Conservation (phyloP, 2,329 filamentous ascomycete species). For the Fusarium sterilihyphosum region DNA sequence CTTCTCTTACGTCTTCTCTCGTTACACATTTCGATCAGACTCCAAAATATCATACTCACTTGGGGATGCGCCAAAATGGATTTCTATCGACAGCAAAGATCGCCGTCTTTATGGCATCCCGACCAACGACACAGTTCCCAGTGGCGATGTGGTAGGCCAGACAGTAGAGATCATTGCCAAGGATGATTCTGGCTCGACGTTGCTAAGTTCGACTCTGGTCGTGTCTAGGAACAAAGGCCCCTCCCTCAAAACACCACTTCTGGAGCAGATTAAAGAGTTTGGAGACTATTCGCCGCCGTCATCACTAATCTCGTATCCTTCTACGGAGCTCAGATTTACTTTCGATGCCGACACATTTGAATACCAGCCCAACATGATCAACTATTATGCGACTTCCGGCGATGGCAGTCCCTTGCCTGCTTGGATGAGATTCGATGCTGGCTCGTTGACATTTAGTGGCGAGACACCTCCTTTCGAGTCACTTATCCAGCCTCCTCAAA, state of each 20-base stretch:
- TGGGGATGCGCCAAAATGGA: slow-evolving; percentile 74
- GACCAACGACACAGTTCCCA: slow-evolving; percentile 56
- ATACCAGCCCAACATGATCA: slow-evolving; percentile 60
- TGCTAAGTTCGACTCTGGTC: slow-evolving; percentile 75
- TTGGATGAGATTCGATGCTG: slow-evolving; percentile 80
- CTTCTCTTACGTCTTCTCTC: slow-evolving; percentile 78
- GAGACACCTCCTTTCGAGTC: slow-evolving; percentile 72
- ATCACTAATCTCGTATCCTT: slow-evolving; percentile 65
- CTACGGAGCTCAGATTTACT: slow-evolving; percentile 61
- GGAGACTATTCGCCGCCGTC: slow-evolving; percentile 70
- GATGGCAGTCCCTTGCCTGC: slow-evolving; percentile 86
- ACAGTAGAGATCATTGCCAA: slow-evolving; percentile 75
- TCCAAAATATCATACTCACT: slow-evolving; percentile 75
- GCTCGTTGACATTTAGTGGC: slow-evolving; percentile 74
- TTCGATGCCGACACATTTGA: slow-evolving; percentile 72
- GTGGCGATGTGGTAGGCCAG: slow-evolving; percentile 65
- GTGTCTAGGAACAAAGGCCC: slow-evolving; percentile 70
- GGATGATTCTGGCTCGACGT: slow-evolving; percentile 70
- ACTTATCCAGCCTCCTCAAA: slow-evolving; percentile 73
- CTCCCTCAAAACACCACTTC: slow-evolving; percentile 63
- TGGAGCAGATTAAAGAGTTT: slow-evolving; percentile 65
- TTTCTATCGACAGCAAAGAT: slow-evolving; percentile 72
- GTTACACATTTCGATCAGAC: slow-evolving; percentile 76
- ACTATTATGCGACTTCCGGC: slow-evolving; percentile 80
- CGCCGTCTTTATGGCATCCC: slow-evolving; percentile 79